These are phyloP conservation scores for Decorospora gaudefroyi DNA, from an alignment of 2,329 filamentous ascomycete genomes.

Conservation along the genomic window DNA sequence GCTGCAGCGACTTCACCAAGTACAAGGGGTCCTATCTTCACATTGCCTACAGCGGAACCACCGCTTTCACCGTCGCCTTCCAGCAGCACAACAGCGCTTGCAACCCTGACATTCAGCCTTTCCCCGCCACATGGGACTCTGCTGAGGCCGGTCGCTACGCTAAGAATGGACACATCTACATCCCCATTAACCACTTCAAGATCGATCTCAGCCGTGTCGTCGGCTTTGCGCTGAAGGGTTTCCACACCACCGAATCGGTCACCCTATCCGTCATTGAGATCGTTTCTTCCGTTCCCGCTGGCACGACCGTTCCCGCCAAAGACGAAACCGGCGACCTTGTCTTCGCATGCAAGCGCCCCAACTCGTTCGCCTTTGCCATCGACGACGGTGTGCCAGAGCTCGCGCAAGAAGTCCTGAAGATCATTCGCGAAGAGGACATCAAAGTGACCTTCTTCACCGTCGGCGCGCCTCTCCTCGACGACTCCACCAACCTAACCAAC, in stretches of 20 bases:
- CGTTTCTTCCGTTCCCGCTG: constrained; percentile 58
- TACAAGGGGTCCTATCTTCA: constrained; percentile 66
- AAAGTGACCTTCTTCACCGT: constrained; percentile 74
- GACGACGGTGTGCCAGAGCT: constrained; percentile 67
- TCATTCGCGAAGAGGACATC: constrained; percentile 64
- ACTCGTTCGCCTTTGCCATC: constrained; percentile 73
- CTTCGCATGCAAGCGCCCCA: constrained; percentile 67
- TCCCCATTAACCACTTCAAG: constrained; percentile 69
- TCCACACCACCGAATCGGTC: constrained; percentile 59
- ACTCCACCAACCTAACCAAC: constrained; percentile 63
- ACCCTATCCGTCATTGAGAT: constrained; percentile 66
- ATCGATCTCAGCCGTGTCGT: constrained; percentile 61
- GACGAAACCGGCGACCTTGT: constrained; percentile 64
- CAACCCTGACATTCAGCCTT: constrained; percentile 60
- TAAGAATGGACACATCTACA: constrained; percentile 62
- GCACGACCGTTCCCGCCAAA: constrained; percentile 61
- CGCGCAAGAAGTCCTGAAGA: constrained; percentile 64
- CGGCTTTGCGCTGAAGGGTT: constrained; percentile 67
- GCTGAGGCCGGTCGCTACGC: constrained; percentile 66
- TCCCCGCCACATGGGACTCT: constrained; percentile 69
- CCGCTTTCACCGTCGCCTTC: constrained; percentile 65
- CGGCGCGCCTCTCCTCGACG: constrained; percentile 64
- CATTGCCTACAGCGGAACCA: constrained; percentile 65
- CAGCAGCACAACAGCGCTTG: constrained; percentile 69
- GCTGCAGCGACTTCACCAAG: constrained; percentile 61